Conservation (phyloP, 2,329 filamentous ascomycete species). For the Achaetomium macrosporum region DNA sequence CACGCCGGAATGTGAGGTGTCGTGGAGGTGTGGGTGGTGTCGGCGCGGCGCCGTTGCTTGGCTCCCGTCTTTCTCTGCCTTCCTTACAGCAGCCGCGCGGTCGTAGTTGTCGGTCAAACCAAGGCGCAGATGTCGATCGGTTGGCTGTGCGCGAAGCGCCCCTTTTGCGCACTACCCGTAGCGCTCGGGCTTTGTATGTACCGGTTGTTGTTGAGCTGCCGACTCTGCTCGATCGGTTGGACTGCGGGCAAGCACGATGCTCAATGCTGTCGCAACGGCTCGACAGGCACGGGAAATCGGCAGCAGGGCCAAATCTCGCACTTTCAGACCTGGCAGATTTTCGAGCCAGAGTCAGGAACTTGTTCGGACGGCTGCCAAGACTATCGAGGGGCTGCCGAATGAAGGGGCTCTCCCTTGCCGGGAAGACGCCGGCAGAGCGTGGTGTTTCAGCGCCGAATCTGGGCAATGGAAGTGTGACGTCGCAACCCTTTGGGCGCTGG, state of each 20-base stretch:
- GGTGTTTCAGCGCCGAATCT: constrained; percentile 23
- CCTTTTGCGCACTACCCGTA: constrained; percentile 5
- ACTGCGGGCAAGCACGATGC: background rate
- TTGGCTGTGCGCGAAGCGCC: constrained; percentile 11
- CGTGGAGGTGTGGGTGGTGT: constrained; percentile 1
- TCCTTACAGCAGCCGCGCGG: constrained; percentile 12
- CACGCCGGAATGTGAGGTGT: constrained; percentile 9
- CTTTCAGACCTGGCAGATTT: constrained; percentile 23
- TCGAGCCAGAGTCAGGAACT: constrained; percentile 22
- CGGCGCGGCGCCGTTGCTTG: constrained; percentile 1
- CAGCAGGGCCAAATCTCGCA: constrained; percentile 16
- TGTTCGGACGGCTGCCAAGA: constrained; percentile 17
- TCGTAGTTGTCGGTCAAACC: constrained; percentile 6
- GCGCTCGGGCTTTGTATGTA: background rate
- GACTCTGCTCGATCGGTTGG: constrained; percentile 2
- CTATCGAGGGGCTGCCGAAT: constrained; percentile 20
- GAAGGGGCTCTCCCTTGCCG: constrained; percentile 24
- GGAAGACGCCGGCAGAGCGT: constrained; percentile 19
- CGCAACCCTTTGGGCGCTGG: constrained; percentile 1
- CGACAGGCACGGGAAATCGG: constrained; percentile 14
- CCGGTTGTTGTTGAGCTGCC: background rate
- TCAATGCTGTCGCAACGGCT: background rate
- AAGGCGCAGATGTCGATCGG: constrained; percentile 8
- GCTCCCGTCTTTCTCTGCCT: background rate
- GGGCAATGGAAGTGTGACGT: constrained; percentile 20